Percentiles rank a stretch among this genome's conserved stretches.
Evolutionary conservation across 2,329 filamentous ascomycete species (phyloP).

Genomic region (Fusarium floridanum): DNA sequence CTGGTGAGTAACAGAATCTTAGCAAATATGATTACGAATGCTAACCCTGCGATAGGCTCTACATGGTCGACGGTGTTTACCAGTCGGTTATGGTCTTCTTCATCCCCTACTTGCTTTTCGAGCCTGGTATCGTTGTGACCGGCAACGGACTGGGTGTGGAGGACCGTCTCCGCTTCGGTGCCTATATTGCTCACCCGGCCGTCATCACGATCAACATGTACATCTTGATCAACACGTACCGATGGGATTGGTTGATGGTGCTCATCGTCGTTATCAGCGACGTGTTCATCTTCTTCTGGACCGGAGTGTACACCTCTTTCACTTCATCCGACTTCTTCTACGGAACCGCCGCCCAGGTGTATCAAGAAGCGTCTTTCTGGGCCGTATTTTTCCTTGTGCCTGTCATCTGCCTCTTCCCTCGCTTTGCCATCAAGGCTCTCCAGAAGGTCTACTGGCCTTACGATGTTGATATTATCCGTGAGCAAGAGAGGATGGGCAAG

Average conservation of each 20-base stretch:
- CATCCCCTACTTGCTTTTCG: slow-evolving; percentile 87
- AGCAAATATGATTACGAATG: neutral
- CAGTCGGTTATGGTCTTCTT: slow-evolving; percentile 95
- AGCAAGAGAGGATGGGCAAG: slow-evolving; percentile 86
- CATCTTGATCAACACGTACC: slow-evolving; percentile 94
- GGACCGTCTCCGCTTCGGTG: slow-evolving; percentile 86
- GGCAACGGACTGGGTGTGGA: slow-evolving; percentile 80
- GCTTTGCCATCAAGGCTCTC: slow-evolving; percentile 86
- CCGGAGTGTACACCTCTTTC: slow-evolving; percentile 80
- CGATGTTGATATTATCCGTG: slow-evolving; percentile 95
- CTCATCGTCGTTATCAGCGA: slow-evolving; percentile 86
- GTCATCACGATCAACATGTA: slow-evolving; percentile 94
- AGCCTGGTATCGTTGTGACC: slow-evolving; percentile 75
- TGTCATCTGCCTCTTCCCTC: slow-evolving; percentile 85
- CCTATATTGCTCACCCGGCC: slow-evolving; percentile 86
- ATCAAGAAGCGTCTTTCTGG: slow-evolving; percentile 88
- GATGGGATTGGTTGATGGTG: slow-evolving; percentile 97
- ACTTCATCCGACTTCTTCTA: slow-evolving; percentile 73
- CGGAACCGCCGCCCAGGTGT: slow-evolving; percentile 81
- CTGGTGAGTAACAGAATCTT: slow-evolving; percentile 73
- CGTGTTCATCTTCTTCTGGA: slow-evolving; percentile 94
- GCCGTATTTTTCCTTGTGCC: slow-evolving; percentile 82
- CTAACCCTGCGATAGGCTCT: slow-evolving; percentile 69
- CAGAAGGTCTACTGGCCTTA: slow-evolving; percentile 96
- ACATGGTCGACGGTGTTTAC: slow-evolving; percentile 95